phyloP scores from a whole-genome alignment of 805 yeast species.

The Groenewaldozyma salmanticensis region DNA sequence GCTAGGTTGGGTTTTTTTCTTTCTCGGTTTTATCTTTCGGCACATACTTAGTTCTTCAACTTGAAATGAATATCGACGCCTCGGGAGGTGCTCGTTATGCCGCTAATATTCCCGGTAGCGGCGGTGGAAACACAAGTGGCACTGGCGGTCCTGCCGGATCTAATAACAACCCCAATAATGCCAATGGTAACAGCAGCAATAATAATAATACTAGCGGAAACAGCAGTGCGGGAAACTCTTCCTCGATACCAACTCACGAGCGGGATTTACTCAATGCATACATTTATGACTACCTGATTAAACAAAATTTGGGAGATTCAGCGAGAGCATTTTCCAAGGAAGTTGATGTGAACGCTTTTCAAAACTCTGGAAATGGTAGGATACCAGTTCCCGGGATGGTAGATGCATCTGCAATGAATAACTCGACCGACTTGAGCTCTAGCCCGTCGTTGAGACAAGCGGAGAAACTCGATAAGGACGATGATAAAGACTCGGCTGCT shows the following conservation, averaged over 20 bases:
- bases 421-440: background rate
- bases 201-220: background rate
- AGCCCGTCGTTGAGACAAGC: background rate
- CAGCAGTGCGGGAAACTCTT: background rate
- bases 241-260: too few species aligned
- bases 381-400: conserved; percentile 9
- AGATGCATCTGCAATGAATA: conserved; percentile 2
- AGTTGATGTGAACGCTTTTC: conserved; percentile 38
- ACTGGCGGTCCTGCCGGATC: too few species aligned
- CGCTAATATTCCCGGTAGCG: too few species aligned
- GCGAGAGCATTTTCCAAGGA: conserved; percentile 69
- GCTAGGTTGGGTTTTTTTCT: too few species aligned
- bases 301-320: conserved; percentile 59
- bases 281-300: conserved; percentile 74
- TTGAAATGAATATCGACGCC: background rate
- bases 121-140: too few species aligned
- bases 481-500: background rate
- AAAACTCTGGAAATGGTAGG: conserved; percentile 4
- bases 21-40: too few species aligned
- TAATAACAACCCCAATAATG: too few species aligned
- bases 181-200: background rate
- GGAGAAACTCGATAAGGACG: background rate
- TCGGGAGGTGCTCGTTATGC: too few species aligned
- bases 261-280: conserved; percentile 54
- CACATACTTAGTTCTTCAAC: too few species aligned